Evolutionary conservation across 306 rosid genomes (phyloP).

Genomic region (Glycine tomentella): DNA sequence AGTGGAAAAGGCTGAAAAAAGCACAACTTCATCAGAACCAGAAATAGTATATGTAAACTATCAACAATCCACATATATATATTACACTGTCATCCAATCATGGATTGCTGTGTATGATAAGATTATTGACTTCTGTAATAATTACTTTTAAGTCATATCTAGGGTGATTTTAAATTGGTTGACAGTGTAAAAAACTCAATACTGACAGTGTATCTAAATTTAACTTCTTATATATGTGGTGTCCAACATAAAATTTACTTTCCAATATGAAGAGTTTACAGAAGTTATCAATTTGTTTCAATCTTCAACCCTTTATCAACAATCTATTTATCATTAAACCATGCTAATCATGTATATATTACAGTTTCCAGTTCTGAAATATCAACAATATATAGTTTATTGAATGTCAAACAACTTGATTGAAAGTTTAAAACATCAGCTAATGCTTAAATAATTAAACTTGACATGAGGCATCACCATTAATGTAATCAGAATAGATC

Average conservation of each 20-base stretch:
- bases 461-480: constrained; percentile 5
- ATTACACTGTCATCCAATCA: no score
- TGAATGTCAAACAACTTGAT: constrained; percentile 34
- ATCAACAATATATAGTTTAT: constrained; percentile 20
- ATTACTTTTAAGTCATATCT: no score
- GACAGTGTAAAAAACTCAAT: no score
- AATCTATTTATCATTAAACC: constrained; percentile 30
- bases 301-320: constrained; percentile 34
- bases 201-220: not conserved
- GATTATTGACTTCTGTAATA: no score
- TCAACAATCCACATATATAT: constrained; percentile 22
- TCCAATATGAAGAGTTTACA: not conserved
- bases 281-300: constrained; percentile 9
- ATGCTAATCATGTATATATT: constrained; percentile 10
- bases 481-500: constrained; percentile 2
- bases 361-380: constrained; percentile 29
- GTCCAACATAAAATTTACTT: not conserved
- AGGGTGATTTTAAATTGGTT: no score
- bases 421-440: not conserved
- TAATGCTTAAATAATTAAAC: constrained; percentile 16
- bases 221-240: not conserved
- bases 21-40: constrained; percentile 36
- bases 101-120: no score
- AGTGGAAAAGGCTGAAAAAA: constrained; percentile 89
- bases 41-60: constrained; percentile 31